A percentile compares a stretch with the other conserved stretches of the same genome.
Evolutionary conservation across 2,329 filamentous ascomycete species (phyloP).

Genomic region (Torrubiella hemipterigena): DNA sequence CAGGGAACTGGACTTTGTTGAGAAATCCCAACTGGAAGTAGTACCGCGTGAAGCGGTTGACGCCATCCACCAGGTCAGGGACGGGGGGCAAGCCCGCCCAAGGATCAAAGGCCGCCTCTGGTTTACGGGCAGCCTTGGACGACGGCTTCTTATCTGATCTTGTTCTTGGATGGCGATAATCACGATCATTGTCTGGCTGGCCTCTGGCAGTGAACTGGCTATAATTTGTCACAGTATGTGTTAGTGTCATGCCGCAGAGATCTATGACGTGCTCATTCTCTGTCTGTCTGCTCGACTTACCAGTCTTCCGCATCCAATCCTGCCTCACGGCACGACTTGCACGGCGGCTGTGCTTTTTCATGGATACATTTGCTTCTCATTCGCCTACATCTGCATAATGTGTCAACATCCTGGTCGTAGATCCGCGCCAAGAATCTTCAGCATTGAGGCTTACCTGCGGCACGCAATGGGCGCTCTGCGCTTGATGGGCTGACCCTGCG

Average conservation of each 20-base stretch:
- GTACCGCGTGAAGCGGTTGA: conserved; percentile 39
- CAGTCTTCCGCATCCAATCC: conserved; percentile 36
- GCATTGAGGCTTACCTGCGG: conserved; percentile 28
- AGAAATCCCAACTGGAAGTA: conserved; percentile 51
- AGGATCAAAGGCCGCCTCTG: conserved; percentile 18
- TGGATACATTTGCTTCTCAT: conserved; percentile 45
- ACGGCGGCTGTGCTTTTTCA: conserved; percentile 34
- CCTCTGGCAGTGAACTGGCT: conserved; percentile 42
- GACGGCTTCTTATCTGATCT: conserved; percentile 32
- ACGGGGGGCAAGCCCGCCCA: conserved; percentile 40
- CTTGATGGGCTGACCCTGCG: too few relatives aligned
- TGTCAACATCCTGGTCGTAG: conserved; percentile 1
- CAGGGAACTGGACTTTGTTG: conserved; percentile 37
- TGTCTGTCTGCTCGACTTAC: conserved; percentile 26
- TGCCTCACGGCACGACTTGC: conserved; percentile 40
- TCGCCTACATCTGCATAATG: conserved; percentile 33
- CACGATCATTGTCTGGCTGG: conserved; percentile 40
- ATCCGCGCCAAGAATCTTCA: too few relatives aligned
- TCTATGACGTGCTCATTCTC: too few relatives aligned
- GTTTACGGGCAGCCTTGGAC: conserved; percentile 18
- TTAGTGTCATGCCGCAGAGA: too few relatives aligned
- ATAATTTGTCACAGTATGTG: too few relatives aligned
- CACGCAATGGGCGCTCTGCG: conserved; percentile 40
- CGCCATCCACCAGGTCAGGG: conserved; percentile 36
- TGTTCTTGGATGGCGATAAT: conserved; percentile 42